phyloP scores from a whole-genome alignment of 2,329 filamentous ascomycete genomes.

The Podosphaera xanthii region DNA sequence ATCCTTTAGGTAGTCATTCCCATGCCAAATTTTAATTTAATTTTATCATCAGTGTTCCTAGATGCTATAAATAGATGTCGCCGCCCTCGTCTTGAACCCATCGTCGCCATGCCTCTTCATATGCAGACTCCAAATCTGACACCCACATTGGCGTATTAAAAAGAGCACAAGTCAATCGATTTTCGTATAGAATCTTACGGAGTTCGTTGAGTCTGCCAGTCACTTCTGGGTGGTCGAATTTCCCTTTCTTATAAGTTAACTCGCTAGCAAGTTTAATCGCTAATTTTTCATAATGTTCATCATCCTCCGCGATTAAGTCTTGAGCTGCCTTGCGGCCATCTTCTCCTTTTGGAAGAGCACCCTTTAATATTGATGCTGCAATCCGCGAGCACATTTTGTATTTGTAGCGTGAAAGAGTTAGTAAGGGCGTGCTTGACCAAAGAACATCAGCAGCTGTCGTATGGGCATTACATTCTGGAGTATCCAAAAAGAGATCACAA shows the following conservation, averaged over 20 bases:
- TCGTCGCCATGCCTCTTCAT: slow-evolving; percentile 65
- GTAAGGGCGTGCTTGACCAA: slow-evolving; percentile 83
- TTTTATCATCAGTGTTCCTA: background rate
- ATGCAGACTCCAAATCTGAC: slow-evolving; percentile 65
- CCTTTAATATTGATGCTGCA: slow-evolving; percentile 82
- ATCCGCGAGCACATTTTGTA: slow-evolving; percentile 99
- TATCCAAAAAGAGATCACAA: slow-evolving; percentile 89
- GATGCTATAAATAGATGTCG: slow-evolving; percentile 53
- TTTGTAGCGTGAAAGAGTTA: slow-evolving; percentile 74
- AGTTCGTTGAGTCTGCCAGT: slow-evolving; percentile 55
- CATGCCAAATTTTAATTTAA: no score
- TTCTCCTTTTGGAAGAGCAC: slow-evolving; percentile 52
- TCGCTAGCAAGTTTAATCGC: slow-evolving; percentile 44
- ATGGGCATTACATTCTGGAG: slow-evolving; percentile 92
- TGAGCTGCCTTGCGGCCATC: slow-evolving; percentile 43
- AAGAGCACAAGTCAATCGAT: slow-evolving; percentile 64
- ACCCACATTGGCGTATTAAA: slow-evolving; percentile 92
- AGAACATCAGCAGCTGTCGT: slow-evolving; percentile 91
- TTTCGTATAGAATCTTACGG: slow-evolving; percentile 59
- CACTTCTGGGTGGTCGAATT: slow-evolving; percentile 27
- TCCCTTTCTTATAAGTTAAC: slow-evolving; percentile 31
- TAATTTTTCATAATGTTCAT: slow-evolving; percentile 64
- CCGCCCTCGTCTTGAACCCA: slow-evolving; percentile 78
- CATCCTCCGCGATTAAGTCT: slow-evolving; percentile 57
- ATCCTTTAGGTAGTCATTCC: no score